These are phyloP conservation scores for Lasiosphaeria hispida DNA, from an alignment of 495 filamentous ascomycete species.

Conservation along the genomic window DNA sequence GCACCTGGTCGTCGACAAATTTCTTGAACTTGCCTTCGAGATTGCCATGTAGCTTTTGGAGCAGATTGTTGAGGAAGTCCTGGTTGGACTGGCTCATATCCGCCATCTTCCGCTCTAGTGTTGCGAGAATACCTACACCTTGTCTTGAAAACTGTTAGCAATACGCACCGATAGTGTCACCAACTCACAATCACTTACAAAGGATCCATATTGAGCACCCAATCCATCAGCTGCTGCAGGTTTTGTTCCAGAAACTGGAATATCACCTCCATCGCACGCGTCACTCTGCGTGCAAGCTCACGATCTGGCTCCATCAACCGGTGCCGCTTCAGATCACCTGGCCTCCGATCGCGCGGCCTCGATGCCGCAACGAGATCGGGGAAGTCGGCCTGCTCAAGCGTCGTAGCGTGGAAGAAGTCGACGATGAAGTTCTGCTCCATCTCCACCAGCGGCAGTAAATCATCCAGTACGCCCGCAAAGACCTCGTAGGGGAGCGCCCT, in stretches of 20 bases:
- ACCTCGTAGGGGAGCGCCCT: slow-evolving; percentile 74
- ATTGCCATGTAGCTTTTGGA: slow-evolving; percentile 76
- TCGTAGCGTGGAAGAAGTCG: slow-evolving; percentile 88
- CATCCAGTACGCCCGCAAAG: slow-evolving; percentile 76
- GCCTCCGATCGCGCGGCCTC: slow-evolving; percentile 62
- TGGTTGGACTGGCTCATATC: slow-evolving; percentile 85
- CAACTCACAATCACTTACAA: slow-evolving; percentile 53
- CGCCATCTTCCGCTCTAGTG: slow-evolving; percentile 71
- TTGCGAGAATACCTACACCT: slow-evolving; percentile 81
- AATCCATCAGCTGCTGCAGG: slow-evolving; percentile 77
- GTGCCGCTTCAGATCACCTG: slow-evolving; percentile 66
- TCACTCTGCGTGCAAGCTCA: slow-evolving; percentile 71
- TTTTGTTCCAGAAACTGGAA: slow-evolving; percentile 79
- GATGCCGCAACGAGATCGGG: slow-evolving; percentile 67
- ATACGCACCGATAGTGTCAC: background rate
- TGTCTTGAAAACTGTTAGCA: slow-evolving; percentile 52
- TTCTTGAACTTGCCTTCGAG: slow-evolving; percentile 76
- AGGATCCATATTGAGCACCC: slow-evolving; percentile 76
- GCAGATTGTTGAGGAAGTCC: slow-evolving; percentile 76
- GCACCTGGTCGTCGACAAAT: slow-evolving; percentile 91
- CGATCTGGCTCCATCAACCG: slow-evolving; percentile 82
- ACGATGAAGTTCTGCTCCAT: slow-evolving; percentile 94
- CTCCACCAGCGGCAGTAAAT: slow-evolving; percentile 73
- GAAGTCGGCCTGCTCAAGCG: slow-evolving; percentile 74
- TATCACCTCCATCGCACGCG: slow-evolving; percentile 80